Conservation (phyloP, 495 filamentous ascomycete genomes). For the Neurospora tetraspora region DNA sequence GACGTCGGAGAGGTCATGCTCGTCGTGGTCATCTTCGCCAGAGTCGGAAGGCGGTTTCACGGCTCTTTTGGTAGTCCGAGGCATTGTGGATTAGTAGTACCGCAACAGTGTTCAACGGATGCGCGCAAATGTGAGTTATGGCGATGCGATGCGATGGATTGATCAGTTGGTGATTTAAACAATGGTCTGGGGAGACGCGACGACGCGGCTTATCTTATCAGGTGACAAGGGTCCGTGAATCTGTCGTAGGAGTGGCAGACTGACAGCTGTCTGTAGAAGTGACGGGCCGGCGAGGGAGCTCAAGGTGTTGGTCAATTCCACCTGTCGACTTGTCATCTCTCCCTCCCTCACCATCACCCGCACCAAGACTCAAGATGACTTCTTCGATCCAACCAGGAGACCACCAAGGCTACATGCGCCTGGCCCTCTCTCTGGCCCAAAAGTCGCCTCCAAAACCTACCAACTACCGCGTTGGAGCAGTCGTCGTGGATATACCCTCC, state of each 20-base stretch:
- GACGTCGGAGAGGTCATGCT: slow-evolving; percentile 22
- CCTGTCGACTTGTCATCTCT: background rate
- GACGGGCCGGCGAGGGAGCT: background rate
- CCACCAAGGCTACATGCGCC: slow-evolving; percentile 58
- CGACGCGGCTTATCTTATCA: slow-evolving; percentile 5
- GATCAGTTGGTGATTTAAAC: background rate
- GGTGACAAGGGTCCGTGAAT: background rate
- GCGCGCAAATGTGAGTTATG: background rate
- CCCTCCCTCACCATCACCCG: background rate
- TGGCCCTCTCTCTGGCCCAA: slow-evolving; percentile 63
- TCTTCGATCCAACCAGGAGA: slow-evolving; percentile 25
- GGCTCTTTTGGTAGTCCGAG: background rate
- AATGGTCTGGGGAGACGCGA: background rate
- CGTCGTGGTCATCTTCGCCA: background rate
- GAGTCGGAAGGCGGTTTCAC: background rate
- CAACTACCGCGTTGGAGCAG: slow-evolving; percentile 87
- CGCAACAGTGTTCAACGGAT: no score
- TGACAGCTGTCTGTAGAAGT: no score
- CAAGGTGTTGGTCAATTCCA: background rate
- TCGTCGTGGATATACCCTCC: slow-evolving; percentile 52
- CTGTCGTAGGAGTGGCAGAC: background rate
- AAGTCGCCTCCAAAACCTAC: slow-evolving; percentile 75
- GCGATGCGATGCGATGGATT: background rate
- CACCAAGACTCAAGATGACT: slow-evolving; percentile 3
- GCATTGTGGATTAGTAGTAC: background rate